Percentiles rank a stretch among this genome's conserved stretches.
Evolutionary conservation across 306 rosid genomes (phyloP).

Genomic region (Dryas drummondii): DNA sequence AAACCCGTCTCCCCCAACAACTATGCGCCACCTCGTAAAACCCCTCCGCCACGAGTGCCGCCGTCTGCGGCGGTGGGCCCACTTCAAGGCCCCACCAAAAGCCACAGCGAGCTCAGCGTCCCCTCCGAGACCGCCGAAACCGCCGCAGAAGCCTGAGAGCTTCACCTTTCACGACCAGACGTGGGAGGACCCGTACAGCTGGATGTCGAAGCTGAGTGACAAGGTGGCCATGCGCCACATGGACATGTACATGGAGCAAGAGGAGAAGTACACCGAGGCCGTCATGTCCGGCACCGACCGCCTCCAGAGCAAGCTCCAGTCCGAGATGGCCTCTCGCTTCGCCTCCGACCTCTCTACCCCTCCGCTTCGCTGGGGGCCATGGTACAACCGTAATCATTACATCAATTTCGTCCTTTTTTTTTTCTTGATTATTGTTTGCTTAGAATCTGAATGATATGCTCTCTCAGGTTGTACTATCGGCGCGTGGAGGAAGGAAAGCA

Average conservation of each 20-base stretch:
- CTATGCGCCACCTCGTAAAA: constrained; percentile 9
- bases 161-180: constrained; percentile 60
- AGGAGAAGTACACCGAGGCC: constrained; percentile 86
- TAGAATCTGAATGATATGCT: not conserved
- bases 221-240: constrained; percentile 91
- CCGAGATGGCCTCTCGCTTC: constrained; percentile 85
- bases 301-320: constrained; percentile 71
- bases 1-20: not conserved
- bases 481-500: constrained; percentile 92
- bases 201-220: constrained; percentile 82
- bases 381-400: constrained; percentile 33
- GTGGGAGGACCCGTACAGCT: constrained; percentile 89
- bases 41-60: constrained; percentile 29
- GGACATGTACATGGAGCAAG: constrained; percentile 96
- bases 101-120: constrained; percentile 32
- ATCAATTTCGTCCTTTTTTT: not conserved
- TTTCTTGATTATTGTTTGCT: not conserved
- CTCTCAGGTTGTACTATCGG: constrained; percentile 75
- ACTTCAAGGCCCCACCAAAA: constrained; percentile 39
- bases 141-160: constrained; percentile 78
- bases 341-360: constrained; percentile 80
- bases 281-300: constrained; percentile 68
- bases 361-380: constrained; percentile 89
- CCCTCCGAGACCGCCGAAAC: constrained; percentile 64
- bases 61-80: constrained; percentile 37